These are phyloP conservation scores for Rhododendron mucronatum DNA, from an alignment of 148 eudicot genomes.

Conservation along the genomic window DNA sequence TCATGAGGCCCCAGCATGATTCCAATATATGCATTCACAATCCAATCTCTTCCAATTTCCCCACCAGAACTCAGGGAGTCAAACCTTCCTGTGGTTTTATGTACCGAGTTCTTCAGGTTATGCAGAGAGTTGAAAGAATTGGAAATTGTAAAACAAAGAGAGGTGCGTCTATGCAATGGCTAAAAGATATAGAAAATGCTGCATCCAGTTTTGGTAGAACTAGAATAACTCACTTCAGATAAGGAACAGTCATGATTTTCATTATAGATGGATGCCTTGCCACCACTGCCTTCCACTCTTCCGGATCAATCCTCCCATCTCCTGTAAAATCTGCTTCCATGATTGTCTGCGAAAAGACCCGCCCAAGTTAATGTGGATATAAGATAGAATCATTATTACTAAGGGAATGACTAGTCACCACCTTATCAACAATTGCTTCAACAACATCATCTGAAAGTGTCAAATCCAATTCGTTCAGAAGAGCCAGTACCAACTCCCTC, in stretches of 20 bases:
- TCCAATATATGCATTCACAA: no score
- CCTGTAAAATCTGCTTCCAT: conserved; percentile 47
- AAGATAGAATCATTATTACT: neutral
- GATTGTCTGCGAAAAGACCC: conserved; percentile 28
- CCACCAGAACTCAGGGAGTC: neutral
- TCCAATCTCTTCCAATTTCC: neutral
- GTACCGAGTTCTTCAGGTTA: neutral
- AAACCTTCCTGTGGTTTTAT: neutral
- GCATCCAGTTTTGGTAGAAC: neutral
- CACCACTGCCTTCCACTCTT: conserved; percentile 56
- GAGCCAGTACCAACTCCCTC: conserved; percentile 57
- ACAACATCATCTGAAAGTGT: conserved; percentile 38
- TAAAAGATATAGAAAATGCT: neutral
- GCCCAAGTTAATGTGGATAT: neutral
- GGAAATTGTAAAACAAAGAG: neutral
- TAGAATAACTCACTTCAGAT: conserved; percentile 31
- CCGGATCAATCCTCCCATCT: conserved; percentile 54
- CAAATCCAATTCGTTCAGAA: conserved; percentile 40
- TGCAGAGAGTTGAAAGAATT: neutral
- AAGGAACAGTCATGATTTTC: conserved; percentile 50
- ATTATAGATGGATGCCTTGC: conserved; percentile 42
- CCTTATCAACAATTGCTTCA: conserved; percentile 59
- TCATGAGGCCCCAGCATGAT: no score
- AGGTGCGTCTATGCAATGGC: neutral
- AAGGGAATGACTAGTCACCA: conserved; percentile 7